These are phyloP conservation scores for Apiotrichum laibachii DNA, from an alignment of 1,284 basidiomycete genomes.

Conservation along the genomic window DNA sequence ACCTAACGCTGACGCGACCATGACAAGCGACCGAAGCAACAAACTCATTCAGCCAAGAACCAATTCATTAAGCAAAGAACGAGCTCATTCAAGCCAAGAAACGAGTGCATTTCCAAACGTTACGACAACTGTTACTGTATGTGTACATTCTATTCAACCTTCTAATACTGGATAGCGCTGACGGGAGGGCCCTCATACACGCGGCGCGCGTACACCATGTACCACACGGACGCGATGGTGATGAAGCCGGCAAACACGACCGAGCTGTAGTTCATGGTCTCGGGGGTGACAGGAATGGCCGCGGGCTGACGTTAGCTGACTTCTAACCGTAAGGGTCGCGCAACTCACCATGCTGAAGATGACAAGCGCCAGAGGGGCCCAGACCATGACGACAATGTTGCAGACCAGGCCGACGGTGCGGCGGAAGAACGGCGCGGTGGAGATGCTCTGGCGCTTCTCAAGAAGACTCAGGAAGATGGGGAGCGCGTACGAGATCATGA, in stretches of 20 bases:
- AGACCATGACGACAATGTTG: slow-evolving; percentile 18
- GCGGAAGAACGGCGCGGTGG: slow-evolving; percentile 9
- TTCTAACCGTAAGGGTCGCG: neutral
- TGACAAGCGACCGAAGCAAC: too few species aligned
- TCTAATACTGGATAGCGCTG: neutral
- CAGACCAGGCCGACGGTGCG: slow-evolving; percentile 9
- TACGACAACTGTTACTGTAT: neutral
- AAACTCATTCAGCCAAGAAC: too few species aligned
- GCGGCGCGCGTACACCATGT: slow-evolving; percentile 41
- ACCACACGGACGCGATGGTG: slow-evolving; percentile 47
- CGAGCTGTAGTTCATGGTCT: slow-evolving; percentile 52
- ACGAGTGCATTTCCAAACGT: neutral
- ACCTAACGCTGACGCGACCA: too few species aligned
- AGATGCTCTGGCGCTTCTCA: slow-evolving; percentile 10
- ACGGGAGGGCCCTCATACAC: slow-evolving; percentile 36
- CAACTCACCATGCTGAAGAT: slow-evolving; percentile 18
- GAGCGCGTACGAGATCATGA: slow-evolving; percentile 17
- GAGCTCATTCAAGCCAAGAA: neutral
- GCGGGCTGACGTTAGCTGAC: slow-evolving; percentile 28
- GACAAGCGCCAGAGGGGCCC: slow-evolving; percentile 17
- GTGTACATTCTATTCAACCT: neutral
- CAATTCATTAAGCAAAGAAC: too few species aligned
- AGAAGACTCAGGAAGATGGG: slow-evolving; percentile 18
- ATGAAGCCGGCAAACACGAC: slow-evolving; percentile 50
- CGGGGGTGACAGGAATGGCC: slow-evolving; percentile 46